phyloP scores from a whole-genome alignment of 805 yeast species.

The Maudiozyma serrabonitensis region DNA sequence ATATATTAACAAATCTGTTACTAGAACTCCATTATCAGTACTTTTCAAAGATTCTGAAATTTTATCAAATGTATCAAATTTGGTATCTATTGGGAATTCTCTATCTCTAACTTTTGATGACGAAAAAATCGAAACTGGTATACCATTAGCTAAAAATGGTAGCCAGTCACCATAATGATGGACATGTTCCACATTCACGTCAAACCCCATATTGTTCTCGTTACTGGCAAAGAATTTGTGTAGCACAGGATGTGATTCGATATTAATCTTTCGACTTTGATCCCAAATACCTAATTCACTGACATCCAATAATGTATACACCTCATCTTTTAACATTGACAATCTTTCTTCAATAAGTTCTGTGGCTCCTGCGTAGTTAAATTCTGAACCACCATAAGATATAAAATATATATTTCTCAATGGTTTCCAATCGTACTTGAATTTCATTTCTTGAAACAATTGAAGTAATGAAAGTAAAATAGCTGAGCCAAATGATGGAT shows the following conservation, averaged over 20 bases:
- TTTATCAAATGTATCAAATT: conserved; percentile 55
- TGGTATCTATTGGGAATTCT: conserved; percentile 52
- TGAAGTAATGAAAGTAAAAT: conserved; percentile 62
- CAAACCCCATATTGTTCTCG: conserved; percentile 16
- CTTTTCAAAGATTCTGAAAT: conserved; percentile 35
- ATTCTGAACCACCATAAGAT: conserved; percentile 75
- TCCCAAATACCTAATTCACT: conserved; percentile 40
- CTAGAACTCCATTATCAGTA: conserved; percentile 42
- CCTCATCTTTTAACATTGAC: conserved; percentile 47
- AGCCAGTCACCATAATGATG: conserved; percentile 47
- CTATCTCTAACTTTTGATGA: conserved; percentile 11
- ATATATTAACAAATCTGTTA: conserved; percentile 46
- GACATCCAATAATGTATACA: conserved; percentile 64
- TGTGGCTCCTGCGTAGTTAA: conserved; percentile 76
- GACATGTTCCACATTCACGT: conserved; percentile 15
- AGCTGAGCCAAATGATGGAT: conserved; percentile 67
- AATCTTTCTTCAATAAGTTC: conserved; percentile 57
- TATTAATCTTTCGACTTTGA: conserved; percentile 41
- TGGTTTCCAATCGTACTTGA: conserved; percentile 70
- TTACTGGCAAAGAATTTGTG: conserved; percentile 37
- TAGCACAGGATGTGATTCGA: conserved; percentile 59
- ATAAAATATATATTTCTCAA: conserved; percentile 71
- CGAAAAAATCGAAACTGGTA: conserved; percentile 30
- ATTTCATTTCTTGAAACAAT: conserved; percentile 52
- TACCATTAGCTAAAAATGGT: conserved; percentile 56